Percentiles rank a stretch among this genome's conserved stretches.
These are phyloP conservation scores for Coniochaeta prunicola DNA, from an alignment of 2,329 filamentous ascomycete species.

Conservation along the genomic window DNA sequence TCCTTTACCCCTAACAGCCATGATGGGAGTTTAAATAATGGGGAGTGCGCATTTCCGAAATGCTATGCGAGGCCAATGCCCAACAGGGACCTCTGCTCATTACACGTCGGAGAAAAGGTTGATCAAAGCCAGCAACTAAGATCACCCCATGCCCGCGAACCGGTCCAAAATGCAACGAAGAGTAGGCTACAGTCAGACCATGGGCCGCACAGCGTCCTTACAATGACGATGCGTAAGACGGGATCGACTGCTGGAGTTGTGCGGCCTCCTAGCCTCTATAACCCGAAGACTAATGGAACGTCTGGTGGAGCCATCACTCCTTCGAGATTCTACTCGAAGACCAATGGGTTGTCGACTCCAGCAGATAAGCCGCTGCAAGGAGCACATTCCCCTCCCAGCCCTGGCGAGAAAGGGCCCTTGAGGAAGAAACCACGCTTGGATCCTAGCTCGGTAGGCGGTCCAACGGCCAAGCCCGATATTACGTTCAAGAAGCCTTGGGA, in stretches of 20 bases:
- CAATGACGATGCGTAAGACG: not conserved
- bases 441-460: too few relatives aligned
- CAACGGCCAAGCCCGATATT: not conserved
- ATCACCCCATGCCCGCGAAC: not conserved
- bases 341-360: not conserved
- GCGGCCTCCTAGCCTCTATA: not conserved
- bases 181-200: not conserved
- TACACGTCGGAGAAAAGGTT: not conserved
- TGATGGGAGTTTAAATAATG: not conserved
- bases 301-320: not conserved
- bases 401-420: not conserved
- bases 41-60: not conserved
- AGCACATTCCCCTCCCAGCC: not conserved
- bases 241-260: not conserved
- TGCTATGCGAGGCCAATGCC: not conserved
- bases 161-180: not conserved
- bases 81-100: not conserved
- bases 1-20: slow-evolving; percentile 1
- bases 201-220: not conserved
- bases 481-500: not conserved
- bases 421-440: not conserved
- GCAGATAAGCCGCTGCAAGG: not conserved
- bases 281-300: not conserved
- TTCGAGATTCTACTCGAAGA: not conserved
- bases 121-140: not conserved